Base-by-base conservation (phyloP, 2,329 filamentous ascomycete species). In the Parastagonospora nodorum region DNA sequence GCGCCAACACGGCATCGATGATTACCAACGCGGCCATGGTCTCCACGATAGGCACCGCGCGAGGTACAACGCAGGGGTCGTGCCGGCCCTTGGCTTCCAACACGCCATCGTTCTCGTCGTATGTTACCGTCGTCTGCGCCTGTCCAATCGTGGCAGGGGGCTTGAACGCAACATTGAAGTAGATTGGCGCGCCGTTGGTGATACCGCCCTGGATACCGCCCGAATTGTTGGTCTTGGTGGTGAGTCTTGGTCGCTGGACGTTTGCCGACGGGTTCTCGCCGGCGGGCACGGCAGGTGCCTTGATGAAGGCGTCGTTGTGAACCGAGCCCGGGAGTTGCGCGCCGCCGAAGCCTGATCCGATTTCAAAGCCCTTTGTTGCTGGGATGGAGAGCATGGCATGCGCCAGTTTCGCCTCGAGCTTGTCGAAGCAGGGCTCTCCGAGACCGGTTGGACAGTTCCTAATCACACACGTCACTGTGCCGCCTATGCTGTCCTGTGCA, bases 331-430 rank as follows among this genome's bases (percentile, higher is more conserved):
- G 88, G 33, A 97, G 83, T 72, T 92, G 88, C 67, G 88, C 89
- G 51, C 94, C 93, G 43, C 82, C 86, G 74, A 97, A 97, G 10
- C 94, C 94, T 45, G 90, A 96, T 47, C 94, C 94, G 60, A 97
- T 88, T 73, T 97, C 93, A 70, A 97, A 97, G 47, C 89, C 93
- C 78, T 97, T 99, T 32, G 89, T 93, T 3, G 94, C 92, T 5
- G 94, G 94, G 65, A 97, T 96, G 71, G 86, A 91, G 57, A 97
- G 83, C 90, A 99, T 97, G 42, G 90, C 94, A 69, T 97, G 93
- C 24, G 86, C 92, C 40, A 99, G 85, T 71, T 84, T 85, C 7
- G 94, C 94, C 79, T 99, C 92, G 38, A 97, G 82, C 80, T 97
- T 97, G 75, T 96, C 90, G 74, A 99, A 97, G 75, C 86, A 89